These are phyloP conservation scores for Santalum album DNA, from an alignment of 164 flowering plant species.

Conservation along the genomic window DNA sequence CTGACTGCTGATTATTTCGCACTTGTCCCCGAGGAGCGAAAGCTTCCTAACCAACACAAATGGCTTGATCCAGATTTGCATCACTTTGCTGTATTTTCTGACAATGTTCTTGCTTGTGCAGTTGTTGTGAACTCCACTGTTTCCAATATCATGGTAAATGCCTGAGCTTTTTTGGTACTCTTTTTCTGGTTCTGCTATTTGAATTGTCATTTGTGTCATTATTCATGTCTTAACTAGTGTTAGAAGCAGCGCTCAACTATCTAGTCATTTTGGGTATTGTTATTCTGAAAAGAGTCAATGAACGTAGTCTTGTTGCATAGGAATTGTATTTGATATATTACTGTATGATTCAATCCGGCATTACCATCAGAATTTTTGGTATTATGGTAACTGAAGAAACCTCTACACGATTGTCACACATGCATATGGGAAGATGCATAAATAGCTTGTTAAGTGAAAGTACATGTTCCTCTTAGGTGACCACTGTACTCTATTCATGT, in stretches of 20 bases:
- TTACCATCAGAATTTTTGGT: too few relatives aligned
- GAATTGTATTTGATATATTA: background rate
- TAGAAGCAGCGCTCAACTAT: background rate
- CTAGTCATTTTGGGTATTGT: too few relatives aligned
- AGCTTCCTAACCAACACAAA: conserved; percentile 39
- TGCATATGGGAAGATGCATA: too few relatives aligned
- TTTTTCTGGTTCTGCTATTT: background rate
- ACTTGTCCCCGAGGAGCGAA: conserved; percentile 47
- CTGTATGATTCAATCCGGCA: too few relatives aligned
- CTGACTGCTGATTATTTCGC: conserved; percentile 76
- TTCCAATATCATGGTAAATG: conserved; percentile 52
- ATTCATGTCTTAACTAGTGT: background rate
- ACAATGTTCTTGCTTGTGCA: conserved; percentile 84
- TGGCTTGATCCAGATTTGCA: conserved; percentile 40
- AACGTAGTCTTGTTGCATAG: background rate
- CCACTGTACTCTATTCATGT: background rate
- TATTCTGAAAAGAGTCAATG: background rate
- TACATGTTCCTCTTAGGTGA: too few relatives aligned
- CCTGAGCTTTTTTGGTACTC: background rate
- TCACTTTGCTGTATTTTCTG: conserved; percentile 87
- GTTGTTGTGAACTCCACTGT: conserved; percentile 84
- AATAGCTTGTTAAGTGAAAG: too few relatives aligned
- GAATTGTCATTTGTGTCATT: too few relatives aligned
- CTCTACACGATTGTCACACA: too few relatives aligned
- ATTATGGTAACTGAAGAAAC: too few relatives aligned